Conservation (phyloP, 352 stramenopile genomes). For the Globisporangium cederbergense region DNA sequence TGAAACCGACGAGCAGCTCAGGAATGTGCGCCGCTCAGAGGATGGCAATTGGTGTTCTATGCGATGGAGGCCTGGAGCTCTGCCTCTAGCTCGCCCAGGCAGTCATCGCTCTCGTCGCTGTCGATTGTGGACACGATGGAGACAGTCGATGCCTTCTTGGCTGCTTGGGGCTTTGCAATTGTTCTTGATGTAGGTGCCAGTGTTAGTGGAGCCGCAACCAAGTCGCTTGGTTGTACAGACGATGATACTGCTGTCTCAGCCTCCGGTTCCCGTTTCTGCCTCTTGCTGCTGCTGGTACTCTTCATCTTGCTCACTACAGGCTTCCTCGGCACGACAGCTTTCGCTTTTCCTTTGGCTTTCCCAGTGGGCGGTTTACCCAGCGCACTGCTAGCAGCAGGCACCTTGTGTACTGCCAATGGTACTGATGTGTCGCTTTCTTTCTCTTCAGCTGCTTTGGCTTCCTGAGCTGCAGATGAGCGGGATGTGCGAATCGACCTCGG, state of each 20-base stretch:
- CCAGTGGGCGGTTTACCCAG: constrained; percentile 6
- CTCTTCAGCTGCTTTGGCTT: neutral
- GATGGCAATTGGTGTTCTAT: too few species aligned
- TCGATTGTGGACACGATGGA: constrained; percentile 23
- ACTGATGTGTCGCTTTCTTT: too few species aligned
- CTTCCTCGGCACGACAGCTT: neutral
- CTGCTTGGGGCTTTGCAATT: neutral
- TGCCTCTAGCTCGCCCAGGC: constrained; percentile 37
- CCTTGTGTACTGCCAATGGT: neutral
- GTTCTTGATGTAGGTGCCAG: neutral
- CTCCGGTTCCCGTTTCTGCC: neutral
- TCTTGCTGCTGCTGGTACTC: neutral
- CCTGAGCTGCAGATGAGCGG: neutral
- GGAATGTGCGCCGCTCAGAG: too few species aligned
- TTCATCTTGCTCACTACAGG: neutral
- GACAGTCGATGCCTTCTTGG: constrained; percentile 17
- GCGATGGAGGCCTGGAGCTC: constrained; percentile 44
- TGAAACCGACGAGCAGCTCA: too few species aligned
- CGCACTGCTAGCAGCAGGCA: neutral
- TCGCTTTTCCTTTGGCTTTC: neutral
- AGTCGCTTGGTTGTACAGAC: neutral
- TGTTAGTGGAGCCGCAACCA: neutral
- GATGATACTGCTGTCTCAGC: neutral
- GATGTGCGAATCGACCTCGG: neutral
- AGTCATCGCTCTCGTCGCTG: constrained; percentile 39